Evolutionary conservation across 352 stramenopile species (phyloP), one percentile per base, ranked within the genome.

Genomic region (Pythium aquatile): DNA sequence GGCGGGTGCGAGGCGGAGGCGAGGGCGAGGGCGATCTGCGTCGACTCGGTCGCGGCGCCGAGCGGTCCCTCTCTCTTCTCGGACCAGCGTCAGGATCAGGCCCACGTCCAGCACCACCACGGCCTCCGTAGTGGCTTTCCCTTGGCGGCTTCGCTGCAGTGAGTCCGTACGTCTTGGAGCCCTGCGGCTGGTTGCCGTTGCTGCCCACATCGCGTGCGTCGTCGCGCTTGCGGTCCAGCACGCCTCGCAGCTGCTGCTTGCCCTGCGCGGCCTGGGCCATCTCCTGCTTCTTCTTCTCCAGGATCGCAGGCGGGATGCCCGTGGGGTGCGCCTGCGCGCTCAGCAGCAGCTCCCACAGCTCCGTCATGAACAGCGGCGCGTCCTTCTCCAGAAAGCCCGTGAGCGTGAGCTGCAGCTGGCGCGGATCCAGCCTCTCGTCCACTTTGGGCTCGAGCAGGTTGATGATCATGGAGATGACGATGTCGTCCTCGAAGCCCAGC

Each of bases 371-470:
- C 29, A 59, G 33, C 3, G 73, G 66, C 20, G 88, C 79, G 54
- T 97, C 81, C 58, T 97, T 97, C 59, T 95, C 89, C n/a, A 98
- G 62, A 66, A 98, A 98, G 11, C 87, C 91, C 40, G 89, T 97
- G 58, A 97, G 70, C 39, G 89, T 80, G 58, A 98, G 54, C 72
- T 98, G 92, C 63, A 98, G 69, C 61, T 94, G 74, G 24, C 88
- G 86, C 28, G 92, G 90, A 59, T 97, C 86, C 42, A 93, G 66
- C 9, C 58, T 65, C 68, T 90, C 84, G 66, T 87, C 76, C 54
- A 88, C 83, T 49, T 85, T 83, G 2, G 84, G 77, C 68, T 95
- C 84, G n/a, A 96, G 73, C 33, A 96, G 66, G 68, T 96, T 96
- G 54, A 90, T 85, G 35, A 87, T 77, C 66, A 94, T 81, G 30